These are phyloP conservation scores for Pythium myriotylum DNA, from an alignment of 352 stramenopile genomes.

Conservation along the genomic window DNA sequence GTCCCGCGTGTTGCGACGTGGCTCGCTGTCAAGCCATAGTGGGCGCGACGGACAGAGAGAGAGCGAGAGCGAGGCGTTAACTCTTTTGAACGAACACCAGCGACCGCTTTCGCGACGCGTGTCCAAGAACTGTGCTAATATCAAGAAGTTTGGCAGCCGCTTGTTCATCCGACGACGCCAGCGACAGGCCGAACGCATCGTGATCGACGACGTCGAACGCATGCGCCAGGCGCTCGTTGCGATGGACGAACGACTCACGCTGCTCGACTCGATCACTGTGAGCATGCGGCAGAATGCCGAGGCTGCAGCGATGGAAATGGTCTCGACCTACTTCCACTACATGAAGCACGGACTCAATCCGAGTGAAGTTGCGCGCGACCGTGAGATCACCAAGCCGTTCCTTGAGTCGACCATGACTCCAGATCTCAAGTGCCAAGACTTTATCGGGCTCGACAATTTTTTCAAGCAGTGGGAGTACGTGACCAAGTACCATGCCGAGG, in stretches of 20 bases:
- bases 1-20: background rate
- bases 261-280: constrained; percentile 32
- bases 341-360: constrained; percentile 32
- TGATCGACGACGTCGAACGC: constrained; percentile 16
- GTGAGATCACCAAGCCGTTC: constrained; percentile 25
- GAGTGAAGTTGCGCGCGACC: background rate
- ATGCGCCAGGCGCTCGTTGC: constrained; percentile 20
- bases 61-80: background rate
- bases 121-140: constrained; percentile 32
- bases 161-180: constrained; percentile 14
- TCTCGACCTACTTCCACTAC: constrained; percentile 40
- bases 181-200: constrained; percentile 1
- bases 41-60: too few relatives aligned
- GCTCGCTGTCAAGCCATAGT: background rate
- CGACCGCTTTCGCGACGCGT: background rate
- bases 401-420: constrained; percentile 25
- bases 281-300: constrained; percentile 34
- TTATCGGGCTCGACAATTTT: constrained; percentile 35
- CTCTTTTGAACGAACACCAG: background rate
- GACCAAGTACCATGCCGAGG: constrained; percentile 34
- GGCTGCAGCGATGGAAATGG: constrained; percentile 29
- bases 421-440: constrained; percentile 41
- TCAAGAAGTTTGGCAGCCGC: constrained; percentile 16
- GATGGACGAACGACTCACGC: constrained; percentile 25
- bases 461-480: constrained; percentile 48